Conservation (phyloP, 2,329 filamentous ascomycete genomes). For the Talaromyces sp. region DNA sequence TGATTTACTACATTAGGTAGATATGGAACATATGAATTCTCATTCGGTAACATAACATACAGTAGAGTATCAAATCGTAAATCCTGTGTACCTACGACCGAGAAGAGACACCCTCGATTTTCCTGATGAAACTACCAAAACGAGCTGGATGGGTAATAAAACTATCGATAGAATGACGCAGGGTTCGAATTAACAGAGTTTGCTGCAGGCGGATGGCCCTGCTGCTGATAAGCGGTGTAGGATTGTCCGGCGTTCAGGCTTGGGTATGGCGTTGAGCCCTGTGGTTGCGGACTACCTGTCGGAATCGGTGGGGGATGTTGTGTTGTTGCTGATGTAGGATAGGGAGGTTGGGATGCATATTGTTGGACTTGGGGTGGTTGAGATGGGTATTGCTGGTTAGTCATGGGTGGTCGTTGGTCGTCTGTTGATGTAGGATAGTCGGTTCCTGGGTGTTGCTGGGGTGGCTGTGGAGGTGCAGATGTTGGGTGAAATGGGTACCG, state of each 20-base stretch:
- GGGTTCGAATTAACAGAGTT: conserved; percentile 35
- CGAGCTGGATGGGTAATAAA: not conserved
- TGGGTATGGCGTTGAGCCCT: conserved; percentile 29
- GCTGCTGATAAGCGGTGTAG: conserved; percentile 40
- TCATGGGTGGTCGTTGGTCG: conserved; percentile 24
- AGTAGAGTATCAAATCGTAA: conserved; percentile 5
- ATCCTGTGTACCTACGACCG: not conserved
- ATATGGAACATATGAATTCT: not conserved
- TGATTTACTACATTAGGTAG: not conserved
- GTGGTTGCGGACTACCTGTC: conserved; percentile 27
- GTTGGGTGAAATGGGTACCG: conserved; percentile 34
- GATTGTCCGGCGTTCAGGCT: conserved; percentile 29
- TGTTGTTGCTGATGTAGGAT: conserved; percentile 28
- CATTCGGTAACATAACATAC: not conserved
- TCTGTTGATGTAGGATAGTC: conserved; percentile 34
- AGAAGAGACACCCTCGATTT: not conserved
- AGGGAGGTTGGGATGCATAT: conserved; percentile 31
- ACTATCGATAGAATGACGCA: conserved; percentile 39
- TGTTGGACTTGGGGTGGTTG: conserved; percentile 27
- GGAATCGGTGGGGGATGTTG: conserved; percentile 36
- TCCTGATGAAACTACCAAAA: not conserved
- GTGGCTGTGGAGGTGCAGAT: conserved; percentile 20
- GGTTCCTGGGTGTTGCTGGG: conserved; percentile 18
- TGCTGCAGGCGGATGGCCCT: conserved; percentile 21
- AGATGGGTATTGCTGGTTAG: conserved; percentile 24